Evolutionary conservation across 148 eudicot species (phyloP).

Genomic region (Rheum nobile): DNA sequence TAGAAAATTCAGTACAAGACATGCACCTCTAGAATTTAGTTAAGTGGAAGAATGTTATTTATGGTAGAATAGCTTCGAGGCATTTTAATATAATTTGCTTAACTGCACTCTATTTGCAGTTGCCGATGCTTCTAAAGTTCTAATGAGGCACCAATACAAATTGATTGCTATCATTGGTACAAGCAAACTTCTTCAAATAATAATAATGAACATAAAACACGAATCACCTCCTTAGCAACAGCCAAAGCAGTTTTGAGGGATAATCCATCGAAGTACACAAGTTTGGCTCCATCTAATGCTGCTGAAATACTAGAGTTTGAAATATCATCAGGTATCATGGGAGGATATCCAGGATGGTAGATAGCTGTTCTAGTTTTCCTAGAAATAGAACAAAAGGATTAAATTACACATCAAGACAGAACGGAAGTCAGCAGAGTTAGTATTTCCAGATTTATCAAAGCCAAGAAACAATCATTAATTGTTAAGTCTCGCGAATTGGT

Average conservation of each 20-base stretch:
- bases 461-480: not conserved
- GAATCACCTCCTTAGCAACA: constrained; percentile 57
- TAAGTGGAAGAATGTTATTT: not conserved
- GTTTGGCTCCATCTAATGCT: constrained; percentile 49
- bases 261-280: constrained; percentile 72
- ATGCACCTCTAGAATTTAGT: not conserved
- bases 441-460: not conserved
- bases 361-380: constrained; percentile 92
- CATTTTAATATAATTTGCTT: not conserved
- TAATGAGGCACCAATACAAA: not conserved
- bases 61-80: not conserved
- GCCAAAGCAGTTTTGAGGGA: constrained; percentile 57
- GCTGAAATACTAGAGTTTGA: constrained; percentile 33
- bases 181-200: not conserved
- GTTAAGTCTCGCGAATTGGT: not conserved
- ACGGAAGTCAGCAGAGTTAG: not conserved
- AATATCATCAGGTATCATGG: constrained; percentile 68
- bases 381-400: constrained; percentile 12
- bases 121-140: not conserved
- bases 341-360: constrained; percentile 79
- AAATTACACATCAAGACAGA: not conserved
- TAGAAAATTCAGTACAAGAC: not conserved
- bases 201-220: not conserved
- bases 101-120: not conserved
- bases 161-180: not conserved